Evolutionary conservation across 1,284 basidiomycete genomes (phyloP).

Genomic region (Ustilago sp.): DNA sequence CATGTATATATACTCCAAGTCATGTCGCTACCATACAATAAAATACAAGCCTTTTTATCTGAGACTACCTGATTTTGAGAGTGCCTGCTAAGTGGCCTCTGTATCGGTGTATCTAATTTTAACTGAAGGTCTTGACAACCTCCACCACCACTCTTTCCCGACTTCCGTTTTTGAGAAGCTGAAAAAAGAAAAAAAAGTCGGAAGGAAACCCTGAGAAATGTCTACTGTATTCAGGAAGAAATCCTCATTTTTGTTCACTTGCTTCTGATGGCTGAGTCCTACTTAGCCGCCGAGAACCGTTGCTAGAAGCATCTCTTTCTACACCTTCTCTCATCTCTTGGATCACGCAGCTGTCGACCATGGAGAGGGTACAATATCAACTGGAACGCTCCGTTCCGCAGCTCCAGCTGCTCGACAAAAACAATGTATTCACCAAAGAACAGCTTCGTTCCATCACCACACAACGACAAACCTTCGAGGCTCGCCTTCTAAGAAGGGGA

Average conservation of each 20-base stretch:
- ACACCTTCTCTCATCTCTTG: not conserved
- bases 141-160: conserved; percentile 1
- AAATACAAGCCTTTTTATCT: too few species aligned
- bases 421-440: conserved; percentile 86
- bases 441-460: conserved; percentile 79
- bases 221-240: not conserved
- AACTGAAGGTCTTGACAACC: too few species aligned
- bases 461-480: conserved; percentile 86
- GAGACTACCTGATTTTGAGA: too few species aligned
- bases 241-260: not conserved
- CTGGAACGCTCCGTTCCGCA: conserved; percentile 97
- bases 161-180: not conserved
- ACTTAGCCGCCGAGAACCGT: not conserved
- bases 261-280: not conserved
- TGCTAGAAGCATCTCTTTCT: not conserved
- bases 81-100: too few species aligned
- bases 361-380: conserved; percentile 94
- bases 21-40: too few species aligned
- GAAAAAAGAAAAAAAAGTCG: conserved; percentile 8
- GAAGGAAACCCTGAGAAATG: conserved; percentile 4
- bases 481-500: conserved; percentile 82
- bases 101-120: too few species aligned
- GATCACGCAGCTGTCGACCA: conserved; percentile 67
- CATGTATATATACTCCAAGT: too few species aligned
- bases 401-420: conserved; percentile 91